Evolutionary conservation across 441 rosid species (phyloP).

Genomic region (Lepidium campestre): DNA sequence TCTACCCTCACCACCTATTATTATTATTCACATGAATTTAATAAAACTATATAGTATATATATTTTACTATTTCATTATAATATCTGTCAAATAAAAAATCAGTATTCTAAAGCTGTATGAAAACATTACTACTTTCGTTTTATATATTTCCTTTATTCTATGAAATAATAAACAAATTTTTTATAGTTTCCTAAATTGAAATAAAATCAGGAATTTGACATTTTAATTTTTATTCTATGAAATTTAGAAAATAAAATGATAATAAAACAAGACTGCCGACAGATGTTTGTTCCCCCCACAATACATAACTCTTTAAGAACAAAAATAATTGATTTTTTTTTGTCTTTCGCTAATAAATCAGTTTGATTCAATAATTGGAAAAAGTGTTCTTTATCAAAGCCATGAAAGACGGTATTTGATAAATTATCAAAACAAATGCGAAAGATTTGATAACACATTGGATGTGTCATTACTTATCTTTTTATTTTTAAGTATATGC

Average conservation of each 20-base stretch:
- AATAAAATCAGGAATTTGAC: background rate
- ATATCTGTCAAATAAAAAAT: too few species aligned
- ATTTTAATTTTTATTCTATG: background rate
- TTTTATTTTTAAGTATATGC: background rate
- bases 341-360: conserved; percentile 7
- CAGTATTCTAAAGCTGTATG: too few species aligned
- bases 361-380: background rate
- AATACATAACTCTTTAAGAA: background rate
- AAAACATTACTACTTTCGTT: background rate
- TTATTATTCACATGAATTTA: background rate
- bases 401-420: conserved; percentile 18
- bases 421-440: background rate
- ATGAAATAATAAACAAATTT: background rate
- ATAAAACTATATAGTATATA: too few species aligned
- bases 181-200: background rate
- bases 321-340: background rate
- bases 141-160: too few species aligned
- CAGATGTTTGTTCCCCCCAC: conserved; percentile 15
- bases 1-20: conserved; percentile 21
- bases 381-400: conserved; percentile 17
- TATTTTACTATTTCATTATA: too few species aligned
- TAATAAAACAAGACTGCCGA: conserved; percentile 13
- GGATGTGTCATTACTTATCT: background rate
- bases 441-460: background rate
- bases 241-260: background rate